A percentile compares a stretch with the other conserved stretches of the same genome.
These are phyloP conservation scores for Forsythia viridissima DNA, from an alignment of 257 asterid species.

Conservation along the genomic window DNA sequence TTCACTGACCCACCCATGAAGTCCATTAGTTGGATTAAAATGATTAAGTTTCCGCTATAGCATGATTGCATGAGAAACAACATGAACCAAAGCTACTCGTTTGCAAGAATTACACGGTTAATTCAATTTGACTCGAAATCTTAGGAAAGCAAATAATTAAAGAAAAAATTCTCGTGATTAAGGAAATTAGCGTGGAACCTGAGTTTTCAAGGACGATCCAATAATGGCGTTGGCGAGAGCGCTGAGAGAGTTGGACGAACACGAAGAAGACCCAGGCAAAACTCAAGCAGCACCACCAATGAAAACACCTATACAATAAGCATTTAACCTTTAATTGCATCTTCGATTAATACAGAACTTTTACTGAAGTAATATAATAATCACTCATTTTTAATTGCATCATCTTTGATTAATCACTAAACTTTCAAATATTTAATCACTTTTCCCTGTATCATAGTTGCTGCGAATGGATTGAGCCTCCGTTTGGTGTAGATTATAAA, in stretches of 20 bases:
- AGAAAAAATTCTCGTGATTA: no score
- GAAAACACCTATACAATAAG: not conserved
- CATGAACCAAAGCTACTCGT: not conserved
- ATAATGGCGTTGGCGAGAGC: constrained; percentile 69
- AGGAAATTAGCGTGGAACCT: constrained; percentile 39
- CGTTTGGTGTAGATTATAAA: no score
- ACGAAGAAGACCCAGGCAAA: constrained; percentile 76
- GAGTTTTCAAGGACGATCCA: constrained; percentile 92
- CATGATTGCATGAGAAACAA: constrained; percentile 1
- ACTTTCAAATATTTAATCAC: no score
- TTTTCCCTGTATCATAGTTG: no score
- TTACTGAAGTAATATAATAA: no score
- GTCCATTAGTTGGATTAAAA: constrained; percentile 69
- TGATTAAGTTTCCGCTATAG: constrained; percentile 11
- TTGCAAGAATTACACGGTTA: not conserved
- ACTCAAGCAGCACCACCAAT: constrained; percentile 85
- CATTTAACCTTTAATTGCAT: no score
- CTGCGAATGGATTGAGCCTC: no score
- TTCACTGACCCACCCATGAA: constrained; percentile 66
- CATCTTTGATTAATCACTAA: no score
- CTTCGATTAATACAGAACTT: no score
- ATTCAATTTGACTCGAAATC: no score
- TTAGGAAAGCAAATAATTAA: no score
- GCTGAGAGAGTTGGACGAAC: constrained; percentile 37
- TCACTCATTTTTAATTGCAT: no score